These are phyloP conservation scores for Botrytis squamosa DNA, from an alignment of 2,329 filamentous ascomycete genomes.

Conservation along the genomic window DNA sequence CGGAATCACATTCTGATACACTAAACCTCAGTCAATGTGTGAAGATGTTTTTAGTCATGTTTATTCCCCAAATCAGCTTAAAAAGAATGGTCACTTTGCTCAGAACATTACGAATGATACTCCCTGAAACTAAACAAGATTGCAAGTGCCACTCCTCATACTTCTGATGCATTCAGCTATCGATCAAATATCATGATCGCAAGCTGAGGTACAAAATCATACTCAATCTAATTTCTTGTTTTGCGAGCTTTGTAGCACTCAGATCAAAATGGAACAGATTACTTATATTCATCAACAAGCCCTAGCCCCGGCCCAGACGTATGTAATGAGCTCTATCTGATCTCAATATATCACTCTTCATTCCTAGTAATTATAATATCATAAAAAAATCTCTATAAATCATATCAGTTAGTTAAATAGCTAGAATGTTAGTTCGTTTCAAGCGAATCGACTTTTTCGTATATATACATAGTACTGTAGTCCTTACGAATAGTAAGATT, in stretches of 20 bases:
- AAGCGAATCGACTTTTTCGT: no score
- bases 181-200: not conserved
- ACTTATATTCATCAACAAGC: not conserved
- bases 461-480: no score
- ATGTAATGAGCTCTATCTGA: not conserved
- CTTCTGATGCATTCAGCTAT: not conserved
- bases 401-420: no score
- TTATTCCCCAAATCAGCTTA: not conserved
- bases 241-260: slow-evolving; percentile 34
- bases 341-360: not conserved
- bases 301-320: not conserved
- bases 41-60: no score
- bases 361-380: not conserved
- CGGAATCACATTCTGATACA: not conserved
- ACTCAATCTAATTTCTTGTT: slow-evolving; percentile 32
- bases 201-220: not conserved
- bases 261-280: not conserved
- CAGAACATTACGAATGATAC: not conserved
- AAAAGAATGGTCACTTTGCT: not conserved
- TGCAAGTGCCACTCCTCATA: not conserved
- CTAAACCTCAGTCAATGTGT: not conserved
- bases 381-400: no score
- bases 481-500: no score
- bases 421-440: no score
- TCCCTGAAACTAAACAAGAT: not conserved